Percentiles rank a stretch among this genome's conserved stretches.
Evolutionary conservation across 1,284 basidiomycete genomes (phyloP).

Genomic region (Neolentinus lepideus): DNA sequence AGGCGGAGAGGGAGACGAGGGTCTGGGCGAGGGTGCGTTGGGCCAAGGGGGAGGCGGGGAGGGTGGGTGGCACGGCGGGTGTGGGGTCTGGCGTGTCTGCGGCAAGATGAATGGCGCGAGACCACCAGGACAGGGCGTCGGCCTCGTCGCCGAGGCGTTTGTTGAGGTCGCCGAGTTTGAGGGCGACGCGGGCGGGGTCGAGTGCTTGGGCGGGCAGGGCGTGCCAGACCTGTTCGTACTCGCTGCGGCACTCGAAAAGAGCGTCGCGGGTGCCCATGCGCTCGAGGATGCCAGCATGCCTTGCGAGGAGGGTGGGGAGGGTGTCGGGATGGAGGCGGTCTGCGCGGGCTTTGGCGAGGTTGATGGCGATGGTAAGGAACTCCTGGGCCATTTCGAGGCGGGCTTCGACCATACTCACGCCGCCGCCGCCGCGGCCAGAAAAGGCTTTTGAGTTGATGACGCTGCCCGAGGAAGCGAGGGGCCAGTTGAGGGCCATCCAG

Average conservation of each 20-base stretch:
- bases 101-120: constrained; percentile 41
- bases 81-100: background rate
- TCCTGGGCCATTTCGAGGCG: constrained; percentile 45
- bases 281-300: constrained; percentile 63
- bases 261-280: constrained; percentile 53
- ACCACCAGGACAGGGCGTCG: constrained; percentile 64
- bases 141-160: constrained; percentile 41
- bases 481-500: constrained; percentile 76
- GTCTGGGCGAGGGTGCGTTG: constrained; percentile 63
- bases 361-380: constrained; percentile 47
- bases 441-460: constrained; percentile 31
- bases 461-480: constrained; percentile 38
- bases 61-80: constrained; percentile 14
- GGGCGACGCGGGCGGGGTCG: constrained; percentile 49
- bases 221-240: constrained; percentile 64
- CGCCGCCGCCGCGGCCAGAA: constrained; percentile 26
- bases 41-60: constrained; percentile 53
- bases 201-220: constrained; percentile 23
- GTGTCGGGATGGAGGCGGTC: constrained; percentile 43
- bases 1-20: constrained; percentile 66
- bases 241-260: constrained; percentile 48
- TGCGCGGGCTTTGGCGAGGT: constrained; percentile 32
- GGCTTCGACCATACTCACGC: constrained; percentile 41
- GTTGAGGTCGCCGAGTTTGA: constrained; percentile 61
- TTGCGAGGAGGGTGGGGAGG: constrained; percentile 48